These are phyloP conservation scores for Hirschioporus abietinus DNA, from an alignment of 768 basidiomycete species.

Conservation along the genomic window DNA sequence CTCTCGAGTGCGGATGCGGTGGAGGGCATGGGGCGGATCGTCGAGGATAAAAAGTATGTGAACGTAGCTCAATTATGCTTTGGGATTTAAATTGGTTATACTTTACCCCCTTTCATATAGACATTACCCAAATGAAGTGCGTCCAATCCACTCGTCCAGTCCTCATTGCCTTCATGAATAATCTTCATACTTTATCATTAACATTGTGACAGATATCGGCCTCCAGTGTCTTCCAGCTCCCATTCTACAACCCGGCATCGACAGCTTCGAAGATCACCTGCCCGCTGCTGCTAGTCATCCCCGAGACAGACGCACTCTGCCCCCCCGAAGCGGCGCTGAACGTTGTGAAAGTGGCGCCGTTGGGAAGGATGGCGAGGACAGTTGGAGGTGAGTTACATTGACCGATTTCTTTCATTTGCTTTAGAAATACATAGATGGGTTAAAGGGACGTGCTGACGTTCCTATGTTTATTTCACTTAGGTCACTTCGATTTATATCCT, in stretches of 20 bases:
- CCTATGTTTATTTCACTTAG: conserved; percentile 6
- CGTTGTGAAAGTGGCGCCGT: conserved; percentile 13
- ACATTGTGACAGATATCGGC: neutral
- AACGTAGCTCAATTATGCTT: neutral
- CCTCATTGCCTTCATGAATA: neutral
- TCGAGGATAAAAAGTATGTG: conserved; percentile 10
- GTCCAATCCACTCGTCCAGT: neutral
- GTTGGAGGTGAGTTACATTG: conserved; percentile 11
- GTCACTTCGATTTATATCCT: conserved; percentile 25
- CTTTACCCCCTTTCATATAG: conserved; percentile 15
- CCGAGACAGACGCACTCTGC: conserved; percentile 19
- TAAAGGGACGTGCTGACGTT: neutral
- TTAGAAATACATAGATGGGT: no score
- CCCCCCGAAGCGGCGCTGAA: conserved; percentile 13
- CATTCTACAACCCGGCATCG: neutral
- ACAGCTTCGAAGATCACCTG: conserved; percentile 12
- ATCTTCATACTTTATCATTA: neutral
- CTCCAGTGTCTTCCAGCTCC: conserved; percentile 2
- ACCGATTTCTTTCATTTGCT: neutral
- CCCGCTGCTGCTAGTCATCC: conserved; percentile 19
- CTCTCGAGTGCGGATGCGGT: conserved; percentile 19
- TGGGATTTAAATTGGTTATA: conserved; percentile 10
- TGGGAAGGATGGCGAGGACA: conserved; percentile 18
- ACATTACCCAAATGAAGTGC: conserved; percentile 12
- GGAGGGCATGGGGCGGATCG: conserved; percentile 17